phyloP scores from a whole-genome alignment of 495 filamentous ascomycete genomes.

The Penicillium robsamsonii region DNA sequence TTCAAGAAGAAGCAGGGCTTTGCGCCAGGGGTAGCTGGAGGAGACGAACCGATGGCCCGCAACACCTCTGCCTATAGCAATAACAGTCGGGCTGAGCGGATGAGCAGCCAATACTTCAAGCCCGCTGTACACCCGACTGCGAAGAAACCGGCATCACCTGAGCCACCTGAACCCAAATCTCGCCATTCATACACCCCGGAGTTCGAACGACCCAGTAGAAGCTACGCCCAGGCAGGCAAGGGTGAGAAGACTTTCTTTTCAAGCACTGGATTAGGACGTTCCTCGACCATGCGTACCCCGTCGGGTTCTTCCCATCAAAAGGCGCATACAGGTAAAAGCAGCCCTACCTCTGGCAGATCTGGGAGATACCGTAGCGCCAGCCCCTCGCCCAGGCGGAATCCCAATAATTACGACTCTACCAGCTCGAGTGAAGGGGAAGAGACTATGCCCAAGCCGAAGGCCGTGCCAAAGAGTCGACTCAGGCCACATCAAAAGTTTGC shows the following conservation, averaged over 20 bases:
- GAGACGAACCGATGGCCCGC: conserved; percentile 56
- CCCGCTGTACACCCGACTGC: conserved; percentile 41
- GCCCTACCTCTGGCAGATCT: conserved; percentile 27
- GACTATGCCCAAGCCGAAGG: conserved; percentile 35
- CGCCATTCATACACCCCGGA: conserved; percentile 28
- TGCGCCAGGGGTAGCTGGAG: conserved; percentile 52
- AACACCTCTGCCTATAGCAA: conserved; percentile 52
- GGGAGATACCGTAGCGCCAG: conserved; percentile 42
- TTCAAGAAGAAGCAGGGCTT: conserved; percentile 53
- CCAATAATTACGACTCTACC: conserved; percentile 31
- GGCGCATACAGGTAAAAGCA: conserved; percentile 38
- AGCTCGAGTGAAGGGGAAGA: conserved; percentile 43
- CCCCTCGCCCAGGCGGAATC: conserved; percentile 32
- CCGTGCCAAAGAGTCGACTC: conserved; percentile 45
- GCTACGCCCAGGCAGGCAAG: conserved; percentile 60
- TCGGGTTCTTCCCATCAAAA: conserved; percentile 31
- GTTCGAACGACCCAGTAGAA: conserved; percentile 57
- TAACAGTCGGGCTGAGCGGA: conserved; percentile 37
- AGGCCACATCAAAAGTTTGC: conserved; percentile 35
- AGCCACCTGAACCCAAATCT: conserved; percentile 7
- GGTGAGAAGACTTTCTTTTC: conserved; percentile 67
- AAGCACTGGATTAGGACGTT: conserved; percentile 43
- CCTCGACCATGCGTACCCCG: conserved; percentile 46
- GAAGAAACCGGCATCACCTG: conserved; percentile 34
- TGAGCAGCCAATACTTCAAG: conserved; percentile 34